Evolutionary conservation across 1,284 basidiomycete genomes (phyloP), one percentile per base, ranked within the genome.

Genomic region (Puccinia novopanici): DNA sequence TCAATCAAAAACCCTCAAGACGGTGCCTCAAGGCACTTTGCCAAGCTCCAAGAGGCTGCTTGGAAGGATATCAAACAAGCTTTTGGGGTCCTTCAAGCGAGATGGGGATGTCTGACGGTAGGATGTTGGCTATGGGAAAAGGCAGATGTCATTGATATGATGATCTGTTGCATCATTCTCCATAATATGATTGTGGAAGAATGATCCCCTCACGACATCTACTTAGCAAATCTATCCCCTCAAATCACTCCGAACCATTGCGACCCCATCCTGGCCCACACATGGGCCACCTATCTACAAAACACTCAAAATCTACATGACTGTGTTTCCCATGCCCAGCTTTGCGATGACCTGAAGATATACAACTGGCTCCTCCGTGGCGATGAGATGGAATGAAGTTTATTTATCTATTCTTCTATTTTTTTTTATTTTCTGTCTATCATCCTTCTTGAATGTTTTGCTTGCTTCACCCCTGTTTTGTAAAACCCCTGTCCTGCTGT

Each of bases 31-130:
- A n/a, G 48, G 42, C 34, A 61, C 24, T 75, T 75, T 50, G 73
- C 73, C 1, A 61, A 63, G 34, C 59, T 75, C 3, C 73, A 75
- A 24, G 57, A 75, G 37, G 17, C 57, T 5, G n/a, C 42, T 1
- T 57, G 24, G 6, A 75, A 75, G 27, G 73, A 75, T n/a, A 59
- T 65, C 6, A 57, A 75, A 37, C 30, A 19, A 6, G 24, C 55
- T 1, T 75, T 75, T 75, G 73, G 73, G 12, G 73, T 75, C 9
- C 42, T 75, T 10, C 73, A 75, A 27, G 73, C 40, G 0, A 12
- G 40, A 5, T 68, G 65, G 65, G 12, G 0, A 0, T 10, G 8
- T 9, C 45, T 68, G 8, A 68, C 22, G 22, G 22, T 17, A n/a
- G 65, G 65, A 12, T 68, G 65, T 48, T 19, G 65, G 3, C 3